Evolutionary conservation across 1,284 basidiomycete genomes (phyloP).

Genomic region (Pulveroboletus sp.): DNA sequence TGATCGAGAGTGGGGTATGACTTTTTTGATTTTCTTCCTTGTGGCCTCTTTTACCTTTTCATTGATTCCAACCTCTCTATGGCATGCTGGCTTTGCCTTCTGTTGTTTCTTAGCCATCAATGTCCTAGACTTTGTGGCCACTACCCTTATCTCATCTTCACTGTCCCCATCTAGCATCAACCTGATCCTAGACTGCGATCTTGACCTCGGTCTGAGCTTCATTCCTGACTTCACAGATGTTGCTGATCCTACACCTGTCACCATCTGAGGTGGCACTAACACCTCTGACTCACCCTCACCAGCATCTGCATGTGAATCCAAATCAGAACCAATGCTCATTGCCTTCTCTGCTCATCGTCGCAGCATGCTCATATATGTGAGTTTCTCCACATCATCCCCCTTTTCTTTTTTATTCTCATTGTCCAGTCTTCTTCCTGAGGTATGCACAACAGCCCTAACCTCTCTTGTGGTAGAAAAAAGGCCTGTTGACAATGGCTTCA

Average conservation of each 20-base stretch:
- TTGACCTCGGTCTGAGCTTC: constrained; percentile 27
- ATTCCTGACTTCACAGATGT: constrained; percentile 35
- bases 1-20: background rate
- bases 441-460: constrained; percentile 21
- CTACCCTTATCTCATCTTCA: constrained; percentile 1
- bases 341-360: background rate
- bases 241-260: background rate
- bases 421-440: background rate
- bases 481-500: constrained; percentile 11
- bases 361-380: background rate
- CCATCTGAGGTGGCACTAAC: constrained; percentile 18
- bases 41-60: background rate
- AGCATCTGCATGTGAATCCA: background rate
- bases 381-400: background rate
- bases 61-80: background rate
- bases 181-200: constrained; percentile 1
- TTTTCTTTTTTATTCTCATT: background rate
- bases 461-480: constrained; percentile 17
- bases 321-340: background rate
- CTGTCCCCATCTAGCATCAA: background rate
- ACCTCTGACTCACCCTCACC: constrained; percentile 6
- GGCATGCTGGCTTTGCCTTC: background rate
- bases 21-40: background rate
- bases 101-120: background rate
- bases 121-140: background rate